phyloP scores from a whole-genome alignment of 2,329 filamentous ascomycete species.

The Colletotrichum sp. region DNA sequence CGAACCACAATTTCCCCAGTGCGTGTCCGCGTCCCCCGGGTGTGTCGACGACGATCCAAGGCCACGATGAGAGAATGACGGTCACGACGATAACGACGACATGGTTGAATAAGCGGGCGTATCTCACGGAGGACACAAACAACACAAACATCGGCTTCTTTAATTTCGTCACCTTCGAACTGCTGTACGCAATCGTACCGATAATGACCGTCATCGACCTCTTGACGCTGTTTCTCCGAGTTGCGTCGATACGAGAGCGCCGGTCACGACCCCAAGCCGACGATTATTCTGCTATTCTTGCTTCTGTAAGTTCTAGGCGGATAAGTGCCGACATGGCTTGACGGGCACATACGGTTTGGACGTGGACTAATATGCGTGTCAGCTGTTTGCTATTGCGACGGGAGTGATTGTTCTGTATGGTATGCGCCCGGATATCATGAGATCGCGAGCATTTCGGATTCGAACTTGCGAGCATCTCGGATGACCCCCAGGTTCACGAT shows the following conservation, averaged over 20 bases:
- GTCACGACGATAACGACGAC: not conserved
- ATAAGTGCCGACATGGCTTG: accelerated
- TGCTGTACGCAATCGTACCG: not conserved
- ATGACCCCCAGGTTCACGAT: not conserved
- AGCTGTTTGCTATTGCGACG: not conserved
- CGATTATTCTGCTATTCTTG: not conserved
- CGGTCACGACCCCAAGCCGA: not conserved
- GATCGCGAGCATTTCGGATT: not conserved
- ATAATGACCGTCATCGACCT: not conserved
- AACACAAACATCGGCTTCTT: conserved; percentile 2
- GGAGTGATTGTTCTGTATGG: not conserved
- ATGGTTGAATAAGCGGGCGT: not conserved
- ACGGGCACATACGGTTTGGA: not conserved
- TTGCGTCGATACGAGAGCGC: not conserved
- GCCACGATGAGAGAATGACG: not conserved
- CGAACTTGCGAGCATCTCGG: not conserved
- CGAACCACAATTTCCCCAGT: not conserved
- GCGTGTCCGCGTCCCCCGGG: not conserved
- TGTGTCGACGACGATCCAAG: not conserved
- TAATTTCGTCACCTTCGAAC: conserved; percentile 1
- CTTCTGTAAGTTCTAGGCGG: not conserved
- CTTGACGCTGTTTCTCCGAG: not conserved
- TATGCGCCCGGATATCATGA: not conserved
- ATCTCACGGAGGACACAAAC: not conserved
- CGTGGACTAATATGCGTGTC: not conserved